Conservation (phyloP, 345 rosid genomes). For the Eucalyptus microcorys region DNA sequence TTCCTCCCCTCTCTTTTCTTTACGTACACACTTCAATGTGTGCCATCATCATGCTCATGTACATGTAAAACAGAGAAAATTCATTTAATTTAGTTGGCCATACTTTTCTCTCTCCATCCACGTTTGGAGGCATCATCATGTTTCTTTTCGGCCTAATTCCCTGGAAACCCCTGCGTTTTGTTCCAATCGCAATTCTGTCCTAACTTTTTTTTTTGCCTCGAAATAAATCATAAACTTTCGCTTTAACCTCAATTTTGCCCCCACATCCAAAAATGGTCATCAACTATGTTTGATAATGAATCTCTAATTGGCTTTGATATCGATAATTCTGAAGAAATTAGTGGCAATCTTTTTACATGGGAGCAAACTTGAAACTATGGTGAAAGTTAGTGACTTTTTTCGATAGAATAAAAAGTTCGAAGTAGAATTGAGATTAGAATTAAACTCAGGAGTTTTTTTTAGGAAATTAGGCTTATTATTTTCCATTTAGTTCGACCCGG, state of each 20-base stretch:
- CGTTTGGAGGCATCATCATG: neutral
- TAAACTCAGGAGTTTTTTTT: neutral
- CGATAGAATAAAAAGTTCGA: neutral
- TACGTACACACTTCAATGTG: neutral
- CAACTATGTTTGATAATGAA: no score
- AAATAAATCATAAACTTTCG: neutral
- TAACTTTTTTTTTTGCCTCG: neutral
- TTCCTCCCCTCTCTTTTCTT: neutral
- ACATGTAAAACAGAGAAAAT: neutral
- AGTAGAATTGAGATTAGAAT: neutral
- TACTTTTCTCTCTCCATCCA: neutral
- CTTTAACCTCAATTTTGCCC: neutral
- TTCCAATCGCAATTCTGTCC: neutral
- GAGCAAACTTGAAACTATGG: neutral
- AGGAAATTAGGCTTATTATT: neutral
- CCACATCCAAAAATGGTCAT: neutral
- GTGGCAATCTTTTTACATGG: neutral
- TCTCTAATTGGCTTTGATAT: neutral
- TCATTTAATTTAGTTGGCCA: neutral
- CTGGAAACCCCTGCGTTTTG: neutral
- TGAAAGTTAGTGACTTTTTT: neutral
- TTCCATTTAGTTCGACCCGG: neutral
- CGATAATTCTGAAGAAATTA: fast-evolving
- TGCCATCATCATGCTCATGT: neutral
- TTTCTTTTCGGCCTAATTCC: neutral